phyloP scores from a whole-genome alignment of 768 basidiomycete genomes.

The Ramaria sp. region DNA sequence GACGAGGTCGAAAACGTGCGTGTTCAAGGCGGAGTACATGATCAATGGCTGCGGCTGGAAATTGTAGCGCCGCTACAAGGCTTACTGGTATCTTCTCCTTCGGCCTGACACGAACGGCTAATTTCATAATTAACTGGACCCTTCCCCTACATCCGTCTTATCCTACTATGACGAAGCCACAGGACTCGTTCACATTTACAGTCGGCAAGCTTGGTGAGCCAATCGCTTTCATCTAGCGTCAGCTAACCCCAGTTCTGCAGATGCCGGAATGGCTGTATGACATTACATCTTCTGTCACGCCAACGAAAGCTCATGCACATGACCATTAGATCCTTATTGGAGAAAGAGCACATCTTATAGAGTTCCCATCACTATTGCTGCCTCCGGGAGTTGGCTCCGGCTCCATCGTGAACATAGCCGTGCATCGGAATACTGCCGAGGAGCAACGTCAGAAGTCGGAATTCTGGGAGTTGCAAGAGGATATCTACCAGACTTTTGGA shows the following conservation, averaged over 20 bases:
- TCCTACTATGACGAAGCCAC: slow-evolving; percentile 1
- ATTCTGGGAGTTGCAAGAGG: slow-evolving; percentile 77
- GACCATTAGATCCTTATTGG: slow-evolving; percentile 72
- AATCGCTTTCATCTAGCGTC: background rate
- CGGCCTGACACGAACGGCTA: too few species aligned
- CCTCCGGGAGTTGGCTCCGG: slow-evolving; percentile 89
- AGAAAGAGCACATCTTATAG: slow-evolving; percentile 90
- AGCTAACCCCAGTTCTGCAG: slow-evolving; percentile 27
- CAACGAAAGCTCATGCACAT: slow-evolving; percentile 12
- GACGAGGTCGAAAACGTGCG: too few species aligned
- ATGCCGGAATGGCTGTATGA: slow-evolving; percentile 88
- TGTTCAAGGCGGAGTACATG: too few species aligned
- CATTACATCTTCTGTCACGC: background rate
- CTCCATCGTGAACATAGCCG: slow-evolving; percentile 95
- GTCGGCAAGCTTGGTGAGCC: slow-evolving; percentile 87
- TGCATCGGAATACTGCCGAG: slow-evolving; percentile 76
- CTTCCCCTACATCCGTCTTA: background rate
- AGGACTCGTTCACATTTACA: slow-evolving; percentile 63
- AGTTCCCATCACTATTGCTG: slow-evolving; percentile 91
- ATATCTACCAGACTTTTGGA: slow-evolving; percentile 72
- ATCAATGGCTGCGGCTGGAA: too few species aligned
- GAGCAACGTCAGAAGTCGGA: slow-evolving; percentile 73
- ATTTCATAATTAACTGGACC: too few species aligned
- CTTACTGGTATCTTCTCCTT: too few species aligned
- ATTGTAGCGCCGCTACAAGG: too few species aligned